Base-by-base conservation (phyloP, 2,329 filamentous ascomycete genomes). In the Plectosphaerella sp. region DNA sequence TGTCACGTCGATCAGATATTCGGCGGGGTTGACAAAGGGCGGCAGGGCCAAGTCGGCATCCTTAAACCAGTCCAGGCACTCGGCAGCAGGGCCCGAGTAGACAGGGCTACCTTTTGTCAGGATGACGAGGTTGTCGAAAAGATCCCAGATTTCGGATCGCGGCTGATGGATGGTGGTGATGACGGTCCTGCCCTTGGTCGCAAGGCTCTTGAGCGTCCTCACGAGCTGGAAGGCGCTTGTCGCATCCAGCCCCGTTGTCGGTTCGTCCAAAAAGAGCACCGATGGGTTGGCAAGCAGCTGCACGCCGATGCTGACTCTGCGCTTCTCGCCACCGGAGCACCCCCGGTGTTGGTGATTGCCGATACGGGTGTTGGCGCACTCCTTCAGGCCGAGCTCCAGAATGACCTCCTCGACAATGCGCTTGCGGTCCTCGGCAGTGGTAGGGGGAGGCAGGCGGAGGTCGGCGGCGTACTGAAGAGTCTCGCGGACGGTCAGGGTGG, bases 281-380 rank as follows among this genome's bases (percentile, higher is more conserved):
- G 86, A 89, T 2, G 89, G 88, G 62, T 91, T 92, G 5, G 86
- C 83, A n/a, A 92, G 72, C 52, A 92, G 74, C 66, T 91, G 88
- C 5, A 92, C 87, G 3, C 87, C 88, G 47, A 92, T 88, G 56
- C 86, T 90, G 1, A 86, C 87, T 33, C 88, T 74, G 55, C 88
- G 76, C 72, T 91, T 91, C 65, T 92, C 89, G 3, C 88, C 89
- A 0, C 89, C 88, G 45, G 87, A 91, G 61, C 88, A 91, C 0
- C 88, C 88, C 45, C 88, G 85, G 60, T 90, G 86, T 48, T 80
- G 78, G 52, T 79, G 80, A 59, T 84, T 87, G 1, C 88, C 88
- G 49, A 92, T 88, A 9, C 84, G 74, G 1, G 88, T 92, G 57
- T 90, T 73, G 22, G 88, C 88, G 53, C 88, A 91, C 58, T 91